Evolutionary conservation across 2,329 filamentous ascomycete genomes (phyloP).

Genomic region (Akanthomyces dipterigenus): DNA sequence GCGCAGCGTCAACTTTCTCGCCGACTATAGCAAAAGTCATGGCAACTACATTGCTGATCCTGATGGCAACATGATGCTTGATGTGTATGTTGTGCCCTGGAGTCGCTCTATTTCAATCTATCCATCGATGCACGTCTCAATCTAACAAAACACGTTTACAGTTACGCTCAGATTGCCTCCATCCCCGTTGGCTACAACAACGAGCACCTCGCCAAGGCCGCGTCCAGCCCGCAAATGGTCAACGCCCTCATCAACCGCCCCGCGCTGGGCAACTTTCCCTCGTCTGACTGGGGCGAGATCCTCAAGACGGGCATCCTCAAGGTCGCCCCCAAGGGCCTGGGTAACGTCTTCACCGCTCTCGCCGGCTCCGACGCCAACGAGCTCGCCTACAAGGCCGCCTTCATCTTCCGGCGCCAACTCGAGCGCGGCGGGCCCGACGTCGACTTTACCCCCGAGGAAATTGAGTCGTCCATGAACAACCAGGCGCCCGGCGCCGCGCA

Average conservation of each 20-base stretch:
- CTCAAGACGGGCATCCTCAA: constrained; percentile 74
- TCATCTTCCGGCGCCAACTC: constrained; percentile 81
- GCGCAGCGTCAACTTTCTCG: constrained; percentile 75
- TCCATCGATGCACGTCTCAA: too few relatives aligned
- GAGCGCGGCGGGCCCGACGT: constrained; percentile 71
- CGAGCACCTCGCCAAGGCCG: constrained; percentile 61
- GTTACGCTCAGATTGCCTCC: constrained; percentile 86
- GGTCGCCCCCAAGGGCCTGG: constrained; percentile 73
- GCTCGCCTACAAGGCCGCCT: constrained; percentile 89
- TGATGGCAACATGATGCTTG: constrained; percentile 65
- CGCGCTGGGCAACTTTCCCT: constrained; percentile 85
- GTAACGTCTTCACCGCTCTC: constrained; percentile 88
- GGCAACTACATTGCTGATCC: constrained; percentile 77
- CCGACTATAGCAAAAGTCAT: constrained; percentile 64
- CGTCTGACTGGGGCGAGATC: constrained; percentile 73
- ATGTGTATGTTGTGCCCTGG: constrained; percentile 47
- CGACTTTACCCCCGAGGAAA: constrained; percentile 74
- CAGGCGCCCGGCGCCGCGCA: constrained; percentile 65
- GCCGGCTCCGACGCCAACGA: constrained; percentile 91
- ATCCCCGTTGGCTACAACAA: constrained; percentile 94
- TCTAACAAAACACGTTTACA: constrained; percentile 22
- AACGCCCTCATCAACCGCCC: constrained; percentile 80
- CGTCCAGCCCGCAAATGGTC: constrained; percentile 71
- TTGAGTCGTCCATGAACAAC: constrained; percentile 72
- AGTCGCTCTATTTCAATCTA: neutral